phyloP scores from a whole-genome alignment of 176 grass and related monocot species.

The Cocos nucifera region DNA sequence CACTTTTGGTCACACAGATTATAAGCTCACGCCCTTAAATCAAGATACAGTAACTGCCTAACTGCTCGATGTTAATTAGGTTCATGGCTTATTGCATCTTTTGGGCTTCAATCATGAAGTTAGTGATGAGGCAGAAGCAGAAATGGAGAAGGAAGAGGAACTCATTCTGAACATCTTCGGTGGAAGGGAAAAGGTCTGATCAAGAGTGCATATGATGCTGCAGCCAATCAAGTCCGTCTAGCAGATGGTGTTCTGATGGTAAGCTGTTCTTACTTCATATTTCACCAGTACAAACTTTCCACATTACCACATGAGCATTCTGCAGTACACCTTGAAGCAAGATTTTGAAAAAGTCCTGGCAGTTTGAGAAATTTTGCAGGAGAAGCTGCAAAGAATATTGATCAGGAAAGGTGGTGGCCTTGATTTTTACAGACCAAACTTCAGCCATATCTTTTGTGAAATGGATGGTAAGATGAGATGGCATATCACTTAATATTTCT shows the following conservation, averaged over 20 bases:
- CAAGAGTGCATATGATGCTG: constrained; percentile 31
- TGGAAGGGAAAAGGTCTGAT: constrained; percentile 64
- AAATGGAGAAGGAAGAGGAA: constrained; percentile 71
- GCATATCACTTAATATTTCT: no score
- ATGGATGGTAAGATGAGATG: constrained; percentile 66
- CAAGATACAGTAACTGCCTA: neutral
- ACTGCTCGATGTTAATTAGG: constrained; percentile 25
- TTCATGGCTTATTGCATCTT: constrained; percentile 76
- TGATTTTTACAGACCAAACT: constrained; percentile 87
- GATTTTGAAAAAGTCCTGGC: constrained; percentile 29
- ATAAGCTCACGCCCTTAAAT: no score
- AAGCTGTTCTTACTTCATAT: constrained; percentile 9
- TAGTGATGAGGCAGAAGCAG: constrained; percentile 56
- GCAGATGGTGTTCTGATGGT: constrained; percentile 43
- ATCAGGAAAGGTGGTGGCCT: constrained; percentile 50
- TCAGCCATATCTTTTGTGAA: constrained; percentile 92
- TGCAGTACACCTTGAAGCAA: constrained; percentile 1
- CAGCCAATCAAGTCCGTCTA: constrained; percentile 23
- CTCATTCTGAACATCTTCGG: constrained; percentile 69
- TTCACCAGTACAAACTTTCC: neutral
- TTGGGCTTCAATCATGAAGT: constrained; percentile 64
- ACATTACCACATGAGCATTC: no score
- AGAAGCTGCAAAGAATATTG: constrained; percentile 16
- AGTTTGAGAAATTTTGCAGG: constrained; percentile 69
- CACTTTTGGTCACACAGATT: no score